Base-by-base conservation (phyloP, 2,329 filamentous ascomycete genomes). In the Pleurostoma richardsiae region DNA sequence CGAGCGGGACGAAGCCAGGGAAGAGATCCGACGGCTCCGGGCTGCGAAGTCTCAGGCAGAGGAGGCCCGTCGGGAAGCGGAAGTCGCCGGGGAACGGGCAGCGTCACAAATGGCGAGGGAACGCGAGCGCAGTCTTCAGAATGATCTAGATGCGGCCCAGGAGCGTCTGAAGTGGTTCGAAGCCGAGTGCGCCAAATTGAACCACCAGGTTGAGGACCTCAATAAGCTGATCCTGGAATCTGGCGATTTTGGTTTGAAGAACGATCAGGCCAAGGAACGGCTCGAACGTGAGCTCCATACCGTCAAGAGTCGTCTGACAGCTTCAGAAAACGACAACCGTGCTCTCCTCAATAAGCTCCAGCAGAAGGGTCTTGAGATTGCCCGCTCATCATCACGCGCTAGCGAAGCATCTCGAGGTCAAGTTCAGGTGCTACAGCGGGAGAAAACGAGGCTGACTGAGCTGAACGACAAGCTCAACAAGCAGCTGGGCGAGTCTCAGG, bases 331-430 rank as follows among this genome's bases (percentile, higher is more conserved):
- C 57, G 92, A 97, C 68, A 97, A 97, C 59, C 85, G 90, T 44
- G 86, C 90, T 4, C 73, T 99, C n/a, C 77, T 97, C 54, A 97
- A 96, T 71, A 97, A 97, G 67, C 77, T 99, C 19, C 92, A 97
- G 59, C 92, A 97, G 60, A 97, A 97, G 72, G 94, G 95, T 30
- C 78, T 99, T 5, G 92, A 99, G 61, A 95, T 99, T 64, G 92
- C 92, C 39, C 82, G 94, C 41, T 94, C 92, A 1, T 89, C 82
- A 50, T 95, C 91, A 4, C 85, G 86, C 49, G 92, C 88, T 30
- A 90, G 81, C 51, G 92, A 97, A 56, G 88, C 83, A 30, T 88
- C 90, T 41, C 84, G 91, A 36, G 78, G 84, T 3, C 87, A 94
- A 54, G 74, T 96, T 42, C 67, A 80, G 38, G 82, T 85, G 49